Evolutionary conservation across 345 rosid species (phyloP).

Genomic region (Eucalyptus leucophloia): DNA sequence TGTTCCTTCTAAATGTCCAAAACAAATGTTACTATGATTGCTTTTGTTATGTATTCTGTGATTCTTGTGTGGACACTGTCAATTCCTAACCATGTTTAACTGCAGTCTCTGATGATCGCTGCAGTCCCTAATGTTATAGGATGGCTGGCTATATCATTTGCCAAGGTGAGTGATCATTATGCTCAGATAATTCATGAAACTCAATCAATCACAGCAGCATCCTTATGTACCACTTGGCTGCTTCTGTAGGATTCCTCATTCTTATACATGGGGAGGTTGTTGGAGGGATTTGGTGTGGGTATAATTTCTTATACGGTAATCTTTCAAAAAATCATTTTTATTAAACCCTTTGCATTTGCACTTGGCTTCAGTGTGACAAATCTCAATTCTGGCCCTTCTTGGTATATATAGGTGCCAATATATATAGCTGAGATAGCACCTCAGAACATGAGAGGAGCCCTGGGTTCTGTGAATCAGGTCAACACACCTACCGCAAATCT

Average conservation of each 20-base stretch:
- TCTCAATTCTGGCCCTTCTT: not conserved
- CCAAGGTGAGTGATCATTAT: conserved; percentile 31
- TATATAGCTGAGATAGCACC: conserved; percentile 82
- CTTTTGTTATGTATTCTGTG: not conserved
- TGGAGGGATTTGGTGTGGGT: conserved; percentile 75
- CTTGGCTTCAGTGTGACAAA: not conserved
- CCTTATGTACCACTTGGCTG: not conserved
- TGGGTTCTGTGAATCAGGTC: conserved; percentile 73
- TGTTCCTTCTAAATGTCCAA: not conserved
- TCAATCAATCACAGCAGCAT: not conserved
- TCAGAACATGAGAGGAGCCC: conserved; percentile 61
- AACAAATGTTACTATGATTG: not conserved
- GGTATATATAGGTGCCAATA: conserved; percentile 48
- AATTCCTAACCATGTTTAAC: conserved; percentile 10
- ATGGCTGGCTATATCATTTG: conserved; percentile 61
- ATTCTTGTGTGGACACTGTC: conserved; percentile 12
- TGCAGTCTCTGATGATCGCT: conserved; percentile 68
- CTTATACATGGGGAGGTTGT: conserved; percentile 68
- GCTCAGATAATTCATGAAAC: not conserved
- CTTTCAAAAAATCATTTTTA: not conserved
- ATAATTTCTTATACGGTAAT: conserved; percentile 63
- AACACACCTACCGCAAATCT: not conserved
- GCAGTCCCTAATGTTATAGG: conserved; percentile 72
- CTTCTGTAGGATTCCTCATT: conserved; percentile 53
- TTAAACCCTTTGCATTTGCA: not conserved